These are phyloP conservation scores for Trichoderma polysporum DNA, from an alignment of 2,329 filamentous ascomycete species.

Conservation along the genomic window DNA sequence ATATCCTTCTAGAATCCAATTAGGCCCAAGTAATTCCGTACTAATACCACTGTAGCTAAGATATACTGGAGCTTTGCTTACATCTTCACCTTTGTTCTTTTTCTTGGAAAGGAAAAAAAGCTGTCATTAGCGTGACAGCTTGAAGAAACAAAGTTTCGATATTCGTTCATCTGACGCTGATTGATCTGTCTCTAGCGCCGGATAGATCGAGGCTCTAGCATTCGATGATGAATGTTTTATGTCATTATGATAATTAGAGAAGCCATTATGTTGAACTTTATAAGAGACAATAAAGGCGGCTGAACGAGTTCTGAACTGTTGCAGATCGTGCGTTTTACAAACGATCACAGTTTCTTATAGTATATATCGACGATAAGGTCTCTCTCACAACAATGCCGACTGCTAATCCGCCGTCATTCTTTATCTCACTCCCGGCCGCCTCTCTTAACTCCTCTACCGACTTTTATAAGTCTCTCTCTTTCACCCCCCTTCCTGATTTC, in stretches of 20 bases:
- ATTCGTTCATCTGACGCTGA: background rate
- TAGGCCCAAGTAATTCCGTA: background rate
- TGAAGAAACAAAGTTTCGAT: conserved; percentile 2
- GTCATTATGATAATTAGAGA: conserved; percentile 1
- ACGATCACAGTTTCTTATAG: background rate
- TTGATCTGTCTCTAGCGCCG: background rate
- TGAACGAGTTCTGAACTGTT: background rate
- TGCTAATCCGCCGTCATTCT: conserved; percentile 13
- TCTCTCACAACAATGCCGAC: background rate
- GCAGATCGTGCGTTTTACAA: background rate
- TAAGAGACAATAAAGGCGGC: background rate
- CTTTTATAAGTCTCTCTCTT: conserved; percentile 24
- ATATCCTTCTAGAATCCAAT: background rate
- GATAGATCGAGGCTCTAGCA: background rate
- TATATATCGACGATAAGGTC: background rate
- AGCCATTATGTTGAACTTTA: background rate
- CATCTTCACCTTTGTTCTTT: background rate
- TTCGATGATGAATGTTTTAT: conserved; percentile 12
- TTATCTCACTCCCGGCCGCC: conserved; percentile 8
- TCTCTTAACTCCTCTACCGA: background rate
- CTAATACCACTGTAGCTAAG: background rate
- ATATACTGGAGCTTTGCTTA: background rate
- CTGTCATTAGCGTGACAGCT: background rate
- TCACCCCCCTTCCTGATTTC: conserved; percentile 21
- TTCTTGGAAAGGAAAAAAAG: background rate